These are phyloP conservation scores for Singerocomus inundabilis DNA, from an alignment of 1,284 basidiomycete genomes.

Conservation along the genomic window DNA sequence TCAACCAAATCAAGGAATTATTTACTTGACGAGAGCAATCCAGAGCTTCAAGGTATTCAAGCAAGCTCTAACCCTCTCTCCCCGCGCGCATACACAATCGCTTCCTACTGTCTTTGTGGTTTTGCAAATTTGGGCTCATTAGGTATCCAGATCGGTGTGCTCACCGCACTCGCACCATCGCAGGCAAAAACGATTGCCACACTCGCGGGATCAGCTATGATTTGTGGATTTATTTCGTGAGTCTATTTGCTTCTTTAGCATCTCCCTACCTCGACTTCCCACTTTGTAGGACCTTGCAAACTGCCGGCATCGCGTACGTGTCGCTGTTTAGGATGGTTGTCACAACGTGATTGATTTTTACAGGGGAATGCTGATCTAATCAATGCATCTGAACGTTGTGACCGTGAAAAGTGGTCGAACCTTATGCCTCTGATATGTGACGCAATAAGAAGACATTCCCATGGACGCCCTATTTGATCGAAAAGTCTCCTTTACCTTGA, in stretches of 20 bases:
- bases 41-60: constrained; percentile 56
- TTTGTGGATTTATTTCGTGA: constrained; percentile 72
- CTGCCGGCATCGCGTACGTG: constrained; percentile 68
- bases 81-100: constrained; percentile 74
- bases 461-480: background rate
- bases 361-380: constrained; percentile 53
- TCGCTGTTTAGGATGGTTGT: constrained; percentile 3
- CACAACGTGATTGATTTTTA: constrained; percentile 8
- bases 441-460: background rate
- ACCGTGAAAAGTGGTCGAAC: no score
- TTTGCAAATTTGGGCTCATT: constrained; percentile 87
- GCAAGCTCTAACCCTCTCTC: constrained; percentile 54
- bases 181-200: constrained; percentile 69
- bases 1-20: background rate
- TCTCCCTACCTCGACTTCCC: background rate
- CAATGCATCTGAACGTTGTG: no score
- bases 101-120: constrained; percentile 83
- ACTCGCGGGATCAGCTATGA: constrained; percentile 74
- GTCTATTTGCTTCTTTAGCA: constrained; percentile 2
- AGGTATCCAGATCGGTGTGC: constrained; percentile 90
- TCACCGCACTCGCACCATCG: constrained; percentile 80
- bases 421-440: background rate
- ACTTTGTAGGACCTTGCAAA: constrained; percentile 55
- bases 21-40: background rate
- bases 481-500: background rate